A percentile compares a stretch with the other conserved stretches of the same genome.
Conservation (phyloP, 257 asterid species). For the Solanum acaule region DNA sequence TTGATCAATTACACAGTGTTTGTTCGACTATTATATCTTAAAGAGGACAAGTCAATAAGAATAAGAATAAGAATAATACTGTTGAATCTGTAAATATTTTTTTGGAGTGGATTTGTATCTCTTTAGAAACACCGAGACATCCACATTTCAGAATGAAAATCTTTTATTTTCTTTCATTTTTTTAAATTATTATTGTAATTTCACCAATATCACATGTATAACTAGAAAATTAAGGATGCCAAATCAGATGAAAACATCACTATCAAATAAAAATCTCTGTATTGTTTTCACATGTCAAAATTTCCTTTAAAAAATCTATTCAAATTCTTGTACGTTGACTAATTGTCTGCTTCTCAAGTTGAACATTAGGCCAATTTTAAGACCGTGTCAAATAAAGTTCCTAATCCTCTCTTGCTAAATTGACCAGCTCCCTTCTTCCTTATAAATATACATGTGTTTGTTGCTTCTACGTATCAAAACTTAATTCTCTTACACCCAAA, state of each 20-base stretch:
- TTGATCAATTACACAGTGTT: no score
- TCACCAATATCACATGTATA: neutral
- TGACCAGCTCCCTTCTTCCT: neutral
- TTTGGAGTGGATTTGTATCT: no score
- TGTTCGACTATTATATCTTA: no score
- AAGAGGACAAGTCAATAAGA: no score
- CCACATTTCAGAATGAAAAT: no score
- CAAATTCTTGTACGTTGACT: neutral
- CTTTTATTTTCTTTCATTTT: no score
- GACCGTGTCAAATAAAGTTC: neutral
- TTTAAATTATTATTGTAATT: no score
- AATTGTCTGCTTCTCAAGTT: neutral
- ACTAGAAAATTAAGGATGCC: neutral
- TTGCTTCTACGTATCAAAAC: neutral
- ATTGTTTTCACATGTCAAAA: neutral
- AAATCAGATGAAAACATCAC: neutral
- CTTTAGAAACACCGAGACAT: no score
- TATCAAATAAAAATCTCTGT: neutral
- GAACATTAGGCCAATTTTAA: neutral
- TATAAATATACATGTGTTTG: neutral
- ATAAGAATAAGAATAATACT: no score
- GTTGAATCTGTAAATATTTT: no score
- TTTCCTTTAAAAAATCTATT: neutral
- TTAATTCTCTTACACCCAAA: neutral
- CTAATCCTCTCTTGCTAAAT: neutral